Base-by-base conservation (phyloP, 495 filamentous ascomycete genomes). In the Darksidea phi region DNA sequence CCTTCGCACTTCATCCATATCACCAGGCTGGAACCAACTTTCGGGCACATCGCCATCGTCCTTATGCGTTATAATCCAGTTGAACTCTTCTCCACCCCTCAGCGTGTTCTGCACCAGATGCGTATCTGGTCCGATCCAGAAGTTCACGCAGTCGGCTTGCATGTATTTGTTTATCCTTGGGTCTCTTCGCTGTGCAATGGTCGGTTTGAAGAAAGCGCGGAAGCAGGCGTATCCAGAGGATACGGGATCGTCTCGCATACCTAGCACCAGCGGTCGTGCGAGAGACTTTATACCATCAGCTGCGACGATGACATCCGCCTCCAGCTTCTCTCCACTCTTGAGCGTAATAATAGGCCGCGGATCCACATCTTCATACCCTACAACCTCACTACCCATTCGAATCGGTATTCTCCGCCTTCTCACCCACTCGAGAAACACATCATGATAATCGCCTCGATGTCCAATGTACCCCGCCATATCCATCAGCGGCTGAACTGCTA, bases 1-100 rank as follows among this genome's bases (percentile, higher is more conserved):
- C 63, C 88, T 80, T 59, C 76, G 75, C 1, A 83, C 81, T 47
- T 85, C 83, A 20, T 78, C 76, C 1, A 86, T 76, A 57, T 80
- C 79, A 13, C 82, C 84, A 1, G 83, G 81, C 25, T 84, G 80
- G 56, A 80, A 80, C 84, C 84, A 87, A 45, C 77, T 80, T 69
- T 87, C 84, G 54, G 86, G 82, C 36, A 83, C 83, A 63, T 84
- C 79, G 61, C 79, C 77, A 51, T 81, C 77, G 51, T 84, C 82
- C 1, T 78, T 79, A 62, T 88, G 85, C 17, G 86, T 88, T 34
- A 86, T 79, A 13, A 88, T 86, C 86, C 85, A 89, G 57, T 83
- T 85, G 37, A 86, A 83, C 54, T 88, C 85, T 20, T 76, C 75
- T 0, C 85, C 84, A 48, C 78, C 77, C 70, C 85, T 84, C 66